phyloP scores from a whole-genome alignment of 306 rosid genomes.

The Geum urbanum region DNA sequence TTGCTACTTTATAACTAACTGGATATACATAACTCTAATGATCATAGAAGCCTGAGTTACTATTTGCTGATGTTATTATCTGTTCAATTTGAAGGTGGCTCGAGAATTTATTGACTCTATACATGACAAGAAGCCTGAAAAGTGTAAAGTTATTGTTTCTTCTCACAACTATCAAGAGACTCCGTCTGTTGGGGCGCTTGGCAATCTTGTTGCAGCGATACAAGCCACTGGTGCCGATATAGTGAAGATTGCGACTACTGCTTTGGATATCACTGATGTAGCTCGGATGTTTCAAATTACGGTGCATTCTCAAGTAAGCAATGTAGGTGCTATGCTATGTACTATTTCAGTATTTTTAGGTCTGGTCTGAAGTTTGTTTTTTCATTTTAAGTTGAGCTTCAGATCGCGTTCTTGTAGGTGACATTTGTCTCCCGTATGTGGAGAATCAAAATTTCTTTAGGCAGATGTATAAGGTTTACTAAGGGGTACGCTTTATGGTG shows the following conservation, averaged over 20 bases:
- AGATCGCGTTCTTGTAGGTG: not conserved
- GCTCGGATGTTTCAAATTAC: slow-evolving; percentile 67
- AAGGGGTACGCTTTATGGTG: no score
- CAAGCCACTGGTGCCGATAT: slow-evolving; percentile 92
- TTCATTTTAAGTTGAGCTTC: not conserved
- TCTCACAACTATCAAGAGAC: slow-evolving; percentile 81
- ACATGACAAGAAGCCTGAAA: slow-evolving; percentile 48
- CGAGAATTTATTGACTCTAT: slow-evolving; percentile 61
- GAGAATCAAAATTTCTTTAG: no score
- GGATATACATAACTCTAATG: not conserved
- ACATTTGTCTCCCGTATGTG: no score
- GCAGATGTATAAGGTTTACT: no score
- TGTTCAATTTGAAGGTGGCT: slow-evolving; percentile 60
- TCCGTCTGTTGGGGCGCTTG: slow-evolving; percentile 78
- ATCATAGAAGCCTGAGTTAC: slow-evolving; percentile 7
- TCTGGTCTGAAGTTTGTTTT: not conserved
- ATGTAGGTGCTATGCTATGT: slow-evolving; percentile 13
- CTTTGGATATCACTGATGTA: slow-evolving; percentile 78
- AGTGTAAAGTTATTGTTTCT: slow-evolving; percentile 76
- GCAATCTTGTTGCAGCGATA: slow-evolving; percentile 79
- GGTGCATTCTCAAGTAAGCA: slow-evolving; percentile 81
- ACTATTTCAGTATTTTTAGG: not conserved
- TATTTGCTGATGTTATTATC: slow-evolving; percentile 22
- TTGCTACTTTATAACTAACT: slow-evolving; percentile 25
- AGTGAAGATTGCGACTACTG: slow-evolving; percentile 87